Base-by-base conservation (phyloP, 2,329 filamentous ascomycete species). In the Fusarium penzigii region DNA sequence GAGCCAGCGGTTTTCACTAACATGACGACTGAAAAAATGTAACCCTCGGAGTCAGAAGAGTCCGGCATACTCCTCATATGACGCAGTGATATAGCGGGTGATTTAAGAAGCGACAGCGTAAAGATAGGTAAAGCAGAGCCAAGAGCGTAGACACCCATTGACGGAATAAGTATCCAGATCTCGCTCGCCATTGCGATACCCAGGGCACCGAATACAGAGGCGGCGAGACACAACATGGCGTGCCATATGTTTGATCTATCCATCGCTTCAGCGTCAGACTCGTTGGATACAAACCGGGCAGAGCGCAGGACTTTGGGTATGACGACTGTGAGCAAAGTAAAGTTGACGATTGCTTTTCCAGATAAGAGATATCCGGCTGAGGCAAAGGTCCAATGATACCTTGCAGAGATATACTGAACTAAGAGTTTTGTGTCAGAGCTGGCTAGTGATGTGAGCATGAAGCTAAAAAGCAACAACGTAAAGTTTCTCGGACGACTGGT, bases 21-120 rank as follows among this genome's bases (percentile, higher is more conserved):
- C 76, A 80, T 80, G 13, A 78, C 76, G n/a, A 80, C 72, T 2
- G 78, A 76, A 51, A 79, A 79, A 2, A 79, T 66, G 29, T 76
- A 75, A 5, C 68, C 69, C 29, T 77, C 73, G 0, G 69, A 60
- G 13, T 72, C 68, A 1, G 39, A 50, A 48, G 39, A 36, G 16
- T 52, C 42, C 8, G 17, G 4, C 6, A 17, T 32, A 39, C 48
- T 38, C 5, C 49, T 45, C 2, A 25, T 20, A 8, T 56, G 48
- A 1, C 38, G 42, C 12, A 58, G 49, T 14, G 56, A 68, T 14
- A 79, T 65, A 2, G 68, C 66, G 0, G 72, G 70, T 7, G 78
- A 78, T 46, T 77, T 78, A 25, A 79, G 68, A 44, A 80, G 62
- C 4, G 76, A 78, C 13, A 77, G 65, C 0, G 78, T 80, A 45